phyloP scores from a whole-genome alignment of 495 filamentous ascomycete genomes.

The Mycothermus thermophilus region DNA sequence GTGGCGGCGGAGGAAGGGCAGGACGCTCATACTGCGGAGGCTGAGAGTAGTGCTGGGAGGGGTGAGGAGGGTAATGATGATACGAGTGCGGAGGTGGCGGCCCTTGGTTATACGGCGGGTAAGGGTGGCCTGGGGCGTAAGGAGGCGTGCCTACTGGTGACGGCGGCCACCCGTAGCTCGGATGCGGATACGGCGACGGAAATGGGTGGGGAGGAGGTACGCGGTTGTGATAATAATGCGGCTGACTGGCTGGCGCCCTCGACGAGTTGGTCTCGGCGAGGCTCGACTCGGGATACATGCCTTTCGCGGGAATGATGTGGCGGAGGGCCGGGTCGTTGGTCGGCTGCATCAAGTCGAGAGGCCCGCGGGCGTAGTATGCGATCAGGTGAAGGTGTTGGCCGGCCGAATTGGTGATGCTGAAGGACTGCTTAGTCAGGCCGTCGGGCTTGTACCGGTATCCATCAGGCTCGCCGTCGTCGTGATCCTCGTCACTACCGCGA shows the following conservation, averaged over 20 bases:
- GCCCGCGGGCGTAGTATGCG: slow-evolving; percentile 80
- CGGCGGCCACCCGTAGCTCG: slow-evolving; percentile 51
- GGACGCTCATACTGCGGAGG: slow-evolving; percentile 7
- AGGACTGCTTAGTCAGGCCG: slow-evolving; percentile 97
- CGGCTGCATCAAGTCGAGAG: slow-evolving; percentile 60
- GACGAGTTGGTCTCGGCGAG: slow-evolving; percentile 58
- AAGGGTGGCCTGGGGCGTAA: slow-evolving; percentile 17
- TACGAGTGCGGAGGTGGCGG: slow-evolving; percentile 3
- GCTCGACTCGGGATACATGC: slow-evolving; percentile 96
- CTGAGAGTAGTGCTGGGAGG: slow-evolving; percentile 12
- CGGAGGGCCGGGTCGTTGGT: slow-evolving; percentile 67
- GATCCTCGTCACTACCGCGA: slow-evolving; percentile 66
- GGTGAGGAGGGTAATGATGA: slow-evolving; percentile 11
- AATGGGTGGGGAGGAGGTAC: slow-evolving; percentile 34
- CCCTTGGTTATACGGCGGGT: slow-evolving; percentile 4
- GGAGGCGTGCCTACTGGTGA: slow-evolving; percentile 38
- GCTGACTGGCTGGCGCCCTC: slow-evolving; percentile 33
- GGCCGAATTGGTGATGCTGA: slow-evolving; percentile 87
- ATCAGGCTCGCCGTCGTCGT: slow-evolving; percentile 77
- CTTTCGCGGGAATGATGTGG: slow-evolving; percentile 72
- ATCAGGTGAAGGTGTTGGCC: slow-evolving; percentile 93
- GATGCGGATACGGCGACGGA: slow-evolving; percentile 28
- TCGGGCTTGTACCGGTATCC: slow-evolving; percentile 96
- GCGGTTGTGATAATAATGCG: slow-evolving; percentile 17
- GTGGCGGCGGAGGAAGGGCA: slow-evolving; percentile 4